phyloP scores from a whole-genome alignment of 2,329 filamentous ascomycete species.

The Colletotrichum tropicicola region DNA sequence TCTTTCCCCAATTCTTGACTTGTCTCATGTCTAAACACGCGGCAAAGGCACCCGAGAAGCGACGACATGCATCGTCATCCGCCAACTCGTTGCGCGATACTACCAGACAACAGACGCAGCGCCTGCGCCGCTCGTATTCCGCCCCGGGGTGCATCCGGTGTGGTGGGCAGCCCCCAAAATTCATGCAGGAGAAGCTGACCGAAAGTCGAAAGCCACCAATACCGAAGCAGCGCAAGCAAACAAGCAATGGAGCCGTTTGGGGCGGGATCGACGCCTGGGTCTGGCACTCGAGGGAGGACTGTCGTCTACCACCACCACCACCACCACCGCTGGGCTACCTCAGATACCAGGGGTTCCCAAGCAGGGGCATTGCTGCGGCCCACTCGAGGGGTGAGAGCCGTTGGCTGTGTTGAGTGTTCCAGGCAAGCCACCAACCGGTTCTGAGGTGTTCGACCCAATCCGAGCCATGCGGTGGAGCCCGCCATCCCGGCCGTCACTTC shows the following conservation, averaged over 20 bases:
- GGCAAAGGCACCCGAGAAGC: too few relatives aligned
- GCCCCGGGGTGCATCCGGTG: not conserved
- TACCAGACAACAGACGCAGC: not conserved
- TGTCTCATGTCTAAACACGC: too few relatives aligned
- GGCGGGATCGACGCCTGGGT: slow-evolving; percentile 6
- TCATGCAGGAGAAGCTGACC: slow-evolving; percentile 14
- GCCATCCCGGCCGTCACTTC: not conserved
- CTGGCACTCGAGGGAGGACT: not conserved
- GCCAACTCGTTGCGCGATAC: too few relatives aligned
- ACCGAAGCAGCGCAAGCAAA: slow-evolving; percentile 14
- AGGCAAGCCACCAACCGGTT: not conserved
- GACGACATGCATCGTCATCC: too few relatives aligned
- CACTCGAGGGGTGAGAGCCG: not conserved
- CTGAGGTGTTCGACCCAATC: not conserved
- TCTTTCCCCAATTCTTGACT: not conserved
- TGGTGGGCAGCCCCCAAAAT: not conserved
- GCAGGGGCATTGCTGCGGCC: not conserved
- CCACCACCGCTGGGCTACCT: not conserved
- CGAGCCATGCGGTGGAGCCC: not conserved
- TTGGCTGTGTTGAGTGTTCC: not conserved
- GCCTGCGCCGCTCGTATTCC: slow-evolving; percentile 8
- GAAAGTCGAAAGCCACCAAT: slow-evolving; percentile 16
- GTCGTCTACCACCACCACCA: too few relatives aligned
- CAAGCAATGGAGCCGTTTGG: not conserved
- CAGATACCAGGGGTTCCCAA: not conserved